Evolutionary conservation across 23 red algal genomes (phyloP).

Genomic region (Chondrus crispus): DNA sequence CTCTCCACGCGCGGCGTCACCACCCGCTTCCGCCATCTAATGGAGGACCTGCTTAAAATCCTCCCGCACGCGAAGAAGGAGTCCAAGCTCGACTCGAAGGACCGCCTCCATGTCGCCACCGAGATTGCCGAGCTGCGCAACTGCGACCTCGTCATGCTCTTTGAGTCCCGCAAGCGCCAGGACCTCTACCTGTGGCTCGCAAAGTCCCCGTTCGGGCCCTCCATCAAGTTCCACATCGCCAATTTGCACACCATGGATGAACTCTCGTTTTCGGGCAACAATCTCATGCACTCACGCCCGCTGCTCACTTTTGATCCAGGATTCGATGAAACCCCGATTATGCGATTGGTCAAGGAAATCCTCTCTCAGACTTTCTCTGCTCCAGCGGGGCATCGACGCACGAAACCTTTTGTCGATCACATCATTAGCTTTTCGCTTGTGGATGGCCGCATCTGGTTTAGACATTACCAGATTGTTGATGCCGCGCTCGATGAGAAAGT

Average conservation of each 20-base stretch:
- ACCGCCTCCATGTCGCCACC: constrained; percentile 81
- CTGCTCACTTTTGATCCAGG: constrained; percentile 80
- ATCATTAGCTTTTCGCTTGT: constrained; percentile 72
- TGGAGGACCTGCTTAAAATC: constrained; percentile 81
- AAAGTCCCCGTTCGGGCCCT: constrained; percentile 82
- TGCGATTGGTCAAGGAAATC: constrained; percentile 75
- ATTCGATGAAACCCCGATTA: constrained; percentile 56
- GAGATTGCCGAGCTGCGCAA: constrained; percentile 82
- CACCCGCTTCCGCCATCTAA: constrained; percentile 80
- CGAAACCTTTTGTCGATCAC: constrained; percentile 95
- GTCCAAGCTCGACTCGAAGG: constrained; percentile 94
- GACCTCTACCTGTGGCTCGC: constrained; percentile 96
- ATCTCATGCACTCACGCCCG: constrained; percentile 75
- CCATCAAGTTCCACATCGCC: constrained; percentile 74
- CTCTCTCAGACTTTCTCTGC: constrained; percentile 72
- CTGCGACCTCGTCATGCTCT: constrained; percentile 74
- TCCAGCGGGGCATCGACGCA: constrained; percentile 59
- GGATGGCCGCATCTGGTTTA: constrained; percentile 89
- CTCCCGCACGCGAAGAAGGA: constrained; percentile 93
- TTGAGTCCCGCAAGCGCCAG: constrained; percentile 86
- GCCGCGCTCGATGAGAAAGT: constrained; percentile 50
- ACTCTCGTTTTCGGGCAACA: constrained; percentile 89
- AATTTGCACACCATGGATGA: constrained; percentile 99
- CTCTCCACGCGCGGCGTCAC: constrained; percentile 88
- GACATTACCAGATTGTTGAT: constrained; percentile 97